phyloP scores from a whole-genome alignment of 805 yeast genomes.

The Maudiozyma pseudohumilis region DNA sequence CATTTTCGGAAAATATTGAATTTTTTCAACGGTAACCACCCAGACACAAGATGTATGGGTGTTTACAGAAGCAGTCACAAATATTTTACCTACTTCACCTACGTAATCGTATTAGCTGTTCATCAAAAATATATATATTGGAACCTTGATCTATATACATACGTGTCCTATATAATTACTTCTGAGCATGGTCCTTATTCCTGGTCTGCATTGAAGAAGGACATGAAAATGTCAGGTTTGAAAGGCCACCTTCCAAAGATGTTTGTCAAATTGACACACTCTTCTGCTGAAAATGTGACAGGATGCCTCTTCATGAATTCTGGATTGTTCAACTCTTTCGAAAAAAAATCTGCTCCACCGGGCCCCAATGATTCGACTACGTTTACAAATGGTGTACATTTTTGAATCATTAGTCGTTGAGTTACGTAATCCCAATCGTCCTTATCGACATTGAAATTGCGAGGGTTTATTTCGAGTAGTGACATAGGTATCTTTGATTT shows the following conservation, averaged over 20 bases:
- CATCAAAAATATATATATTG: too few species aligned
- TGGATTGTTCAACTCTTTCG: conserved; percentile 24
- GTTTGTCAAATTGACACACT: conserved; percentile 42
- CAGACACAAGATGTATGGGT: too few species aligned
- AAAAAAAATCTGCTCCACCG: conserved; percentile 57
- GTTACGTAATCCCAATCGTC: conserved; percentile 61
- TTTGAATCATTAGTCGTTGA: conserved; percentile 45
- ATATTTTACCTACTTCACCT: too few species aligned
- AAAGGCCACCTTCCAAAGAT: conserved; percentile 74
- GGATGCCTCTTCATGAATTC: conserved; percentile 38
- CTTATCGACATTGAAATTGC: conserved; percentile 34
- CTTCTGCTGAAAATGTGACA: conserved; percentile 42
- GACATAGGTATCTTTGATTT: conserved; percentile 32
- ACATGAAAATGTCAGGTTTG: conserved; percentile 49
- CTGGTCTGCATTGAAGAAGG: conserved; percentile 31
- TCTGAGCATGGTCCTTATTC: conserved; percentile 6
- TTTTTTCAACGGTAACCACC: too few species aligned
- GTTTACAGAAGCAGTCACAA: too few species aligned
- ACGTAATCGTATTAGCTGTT: too few species aligned
- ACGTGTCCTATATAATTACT: neutral
- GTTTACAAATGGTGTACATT: conserved; percentile 36
- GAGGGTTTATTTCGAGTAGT: conserved; percentile 49
- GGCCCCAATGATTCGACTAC: conserved; percentile 58
- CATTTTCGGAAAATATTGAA: too few species aligned
- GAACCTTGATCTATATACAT: too few species aligned